These are phyloP conservation scores for Sinapis alba DNA, from an alignment of 441 rosid species.

Conservation along the genomic window DNA sequence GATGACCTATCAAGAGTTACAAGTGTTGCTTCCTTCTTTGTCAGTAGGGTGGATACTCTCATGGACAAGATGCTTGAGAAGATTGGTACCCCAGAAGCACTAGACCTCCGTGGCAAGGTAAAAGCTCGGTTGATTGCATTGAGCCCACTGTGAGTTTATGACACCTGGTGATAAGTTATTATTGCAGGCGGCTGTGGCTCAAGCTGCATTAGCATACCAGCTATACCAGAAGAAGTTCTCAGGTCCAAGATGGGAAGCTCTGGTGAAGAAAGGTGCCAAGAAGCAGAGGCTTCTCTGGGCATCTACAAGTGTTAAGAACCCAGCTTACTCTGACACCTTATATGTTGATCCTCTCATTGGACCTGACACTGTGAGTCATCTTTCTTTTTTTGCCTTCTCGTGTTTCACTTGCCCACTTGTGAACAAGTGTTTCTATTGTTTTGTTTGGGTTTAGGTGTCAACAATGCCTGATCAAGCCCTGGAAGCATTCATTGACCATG, in stretches of 20 bases:
- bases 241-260: slow-evolving; percentile 97
- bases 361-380: slow-evolving; percentile 82
- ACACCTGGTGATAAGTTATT: too few relatives aligned
- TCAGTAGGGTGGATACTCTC: slow-evolving; percentile 95
- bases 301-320: slow-evolving; percentile 94
- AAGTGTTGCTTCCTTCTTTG: slow-evolving; percentile 97
- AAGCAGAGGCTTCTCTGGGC: slow-evolving; percentile 98
- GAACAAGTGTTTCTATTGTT: neutral
- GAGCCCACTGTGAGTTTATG: too few relatives aligned
- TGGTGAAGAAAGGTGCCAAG: slow-evolving; percentile 97
- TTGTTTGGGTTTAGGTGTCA: slow-evolving; percentile 59
- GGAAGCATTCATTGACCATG: slow-evolving; percentile 88
- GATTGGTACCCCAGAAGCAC: slow-evolving; percentile 93
- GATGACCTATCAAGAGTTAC: slow-evolving; percentile 92
- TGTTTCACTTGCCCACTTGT: neutral
- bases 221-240: slow-evolving; percentile 98
- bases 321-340: slow-evolving; percentile 85
- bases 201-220: slow-evolving; percentile 90
- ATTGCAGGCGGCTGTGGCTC: slow-evolving; percentile 59
- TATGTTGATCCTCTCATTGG: slow-evolving; percentile 93
- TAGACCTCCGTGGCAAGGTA: slow-evolving; percentile 97
- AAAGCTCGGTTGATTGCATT: slow-evolving; percentile 9
- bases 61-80: slow-evolving; percentile 94
- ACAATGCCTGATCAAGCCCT: slow-evolving; percentile 99
- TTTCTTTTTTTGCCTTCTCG: neutral